Evolutionary conservation across 2,329 filamentous ascomycete genomes (phyloP), one percentile per base, ranked within the genome.

Genomic region (Elsinoe fawcettii): DNA sequence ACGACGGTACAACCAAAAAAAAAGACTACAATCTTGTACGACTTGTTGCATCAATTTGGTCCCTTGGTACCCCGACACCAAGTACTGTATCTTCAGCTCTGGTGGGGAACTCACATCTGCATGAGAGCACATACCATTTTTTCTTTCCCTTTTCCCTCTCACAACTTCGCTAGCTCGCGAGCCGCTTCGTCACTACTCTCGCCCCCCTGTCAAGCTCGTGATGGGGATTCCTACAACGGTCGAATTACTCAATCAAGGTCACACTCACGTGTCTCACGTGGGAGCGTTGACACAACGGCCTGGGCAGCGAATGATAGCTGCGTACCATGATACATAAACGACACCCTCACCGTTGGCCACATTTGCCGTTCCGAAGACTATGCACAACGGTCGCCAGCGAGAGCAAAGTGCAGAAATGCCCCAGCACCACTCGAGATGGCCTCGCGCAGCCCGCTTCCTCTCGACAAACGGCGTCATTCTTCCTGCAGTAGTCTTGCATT

Each of bases 271-370:
- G 54, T 56, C 54, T 56, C 54, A 56, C 54, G 54, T 56, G 54
- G 54, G 18, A 37, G 20, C 54, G 54, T 56, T 56, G 54, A 30
- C 25, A 53, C 8, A 53, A 53, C 49, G 49, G 49, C 18, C 8
- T 16, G 23, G 22, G 30, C 25, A 49, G 32, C 54, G 39, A 56
- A 49, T 56, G 27, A 27, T n/a, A 32, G 14, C n/a, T 23, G 8
- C n/a, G 37, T 30, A 36, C 41, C 54, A 27, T 32, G 54, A 56
- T 25, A 56, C 27, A 56, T 11, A 41, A 56, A 49, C 54, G 54
- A 56, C 54, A 46, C 25, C n/a, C 44, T 70, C 60, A 69, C 71
- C 1, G 61, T 71, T 11, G 49, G 39, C 22, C 49, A 53, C 49
- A 53, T 53, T 53, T 53, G 49, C 49, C 49, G 49, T 53, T 53